Base-by-base conservation (phyloP, 1,284 basidiomycete genomes). In the Rhizoctonia solani region DNA sequence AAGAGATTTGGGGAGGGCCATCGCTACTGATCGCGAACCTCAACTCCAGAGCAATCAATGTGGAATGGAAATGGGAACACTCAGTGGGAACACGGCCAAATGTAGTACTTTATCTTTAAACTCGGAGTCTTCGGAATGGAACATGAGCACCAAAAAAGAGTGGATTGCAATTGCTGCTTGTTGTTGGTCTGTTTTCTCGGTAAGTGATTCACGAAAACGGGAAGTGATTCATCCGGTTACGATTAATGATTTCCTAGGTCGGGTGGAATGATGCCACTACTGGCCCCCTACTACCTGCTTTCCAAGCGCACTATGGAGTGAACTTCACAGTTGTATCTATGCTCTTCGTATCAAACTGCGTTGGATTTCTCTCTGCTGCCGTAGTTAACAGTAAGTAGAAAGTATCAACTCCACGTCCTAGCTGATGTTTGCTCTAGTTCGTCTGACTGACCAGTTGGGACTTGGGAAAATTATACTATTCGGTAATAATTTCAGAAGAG, bases 211-310 rank as follows among this genome's bases (percentile, higher is more conserved):
- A 16, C 27, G 16, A 21, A 9, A 16, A 8, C 37, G 9, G n/a
- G 6, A 21, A 46, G 44, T 46, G 13, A 5, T 9, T 14, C 19
- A 30, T 49, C n/a, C 21, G 16, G 19, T 34, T 11, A 46, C 21
- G 19, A 46, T 21, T 19, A 5, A 46, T 9, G n/a, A 9, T 6
- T 46, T 46, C n/a, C n/a, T n/a, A 58, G 66, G 79, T 79, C 29
- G 84, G 85, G 16, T 85, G 84, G 84, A 85, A 85, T 69, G 84
- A 85, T 72, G 84, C 82, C 19, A 78, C 81, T 1, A 79, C 69
- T 9, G 73, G 85, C 2, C 84, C 85, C n/a, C 74, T 86, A 44
- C 75, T 87, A 1, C 85, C 84, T 19, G 76, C 79, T 19, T 84
- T 87, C 55, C 85, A 86, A 71, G 73, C 74, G 11, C 77, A 81